A percentile compares a stretch with the other conserved stretches of the same genome.
These are phyloP conservation scores for Spathaspora sp. DNA, from an alignment of 805 yeast species.

Conservation along the genomic window DNA sequence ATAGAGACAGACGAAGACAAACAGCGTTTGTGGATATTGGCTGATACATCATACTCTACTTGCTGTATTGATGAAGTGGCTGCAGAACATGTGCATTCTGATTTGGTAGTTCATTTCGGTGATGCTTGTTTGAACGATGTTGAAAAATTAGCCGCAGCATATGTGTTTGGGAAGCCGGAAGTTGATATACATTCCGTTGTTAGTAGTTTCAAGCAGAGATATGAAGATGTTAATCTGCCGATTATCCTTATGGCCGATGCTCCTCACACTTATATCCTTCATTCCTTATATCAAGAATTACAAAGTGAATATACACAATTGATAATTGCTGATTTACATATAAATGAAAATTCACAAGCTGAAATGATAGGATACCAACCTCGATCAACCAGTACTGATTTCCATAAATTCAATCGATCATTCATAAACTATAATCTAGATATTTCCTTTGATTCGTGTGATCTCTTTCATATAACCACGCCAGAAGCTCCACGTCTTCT, in stretches of 20 bases:
- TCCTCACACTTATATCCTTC: conserved; percentile 50
- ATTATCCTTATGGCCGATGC: conserved; percentile 75
- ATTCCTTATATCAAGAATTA: conserved; percentile 32
- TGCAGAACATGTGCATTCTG: conserved; percentile 86
- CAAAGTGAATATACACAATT: conserved; percentile 26
- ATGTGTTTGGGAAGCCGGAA: conserved; percentile 70
- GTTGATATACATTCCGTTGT: conserved; percentile 42
- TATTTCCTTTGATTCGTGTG: conserved; percentile 36
- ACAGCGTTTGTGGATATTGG: conserved; percentile 60
- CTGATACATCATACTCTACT: conserved; percentile 92
- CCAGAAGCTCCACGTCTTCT: conserved; percentile 81
- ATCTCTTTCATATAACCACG: conserved; percentile 63
- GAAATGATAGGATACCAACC: conserved; percentile 42
- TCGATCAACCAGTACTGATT: background rate
- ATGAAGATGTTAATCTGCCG: conserved; percentile 31
- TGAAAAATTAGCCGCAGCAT: conserved; percentile 67
- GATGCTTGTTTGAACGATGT: conserved; percentile 88
- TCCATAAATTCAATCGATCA: conserved; percentile 11
- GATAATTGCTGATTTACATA: conserved; percentile 29
- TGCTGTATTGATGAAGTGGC: conserved; percentile 98
- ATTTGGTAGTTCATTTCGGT: conserved; percentile 87
- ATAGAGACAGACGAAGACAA: background rate
- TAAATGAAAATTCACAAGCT: conserved; percentile 25
- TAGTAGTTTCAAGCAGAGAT: conserved; percentile 38
- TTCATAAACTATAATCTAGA: conserved; percentile 9